Evolutionary conservation across 129 eudicot species (phyloP), one percentile per base, ranked within the genome.

Genomic region (Calendula officinalis): DNA sequence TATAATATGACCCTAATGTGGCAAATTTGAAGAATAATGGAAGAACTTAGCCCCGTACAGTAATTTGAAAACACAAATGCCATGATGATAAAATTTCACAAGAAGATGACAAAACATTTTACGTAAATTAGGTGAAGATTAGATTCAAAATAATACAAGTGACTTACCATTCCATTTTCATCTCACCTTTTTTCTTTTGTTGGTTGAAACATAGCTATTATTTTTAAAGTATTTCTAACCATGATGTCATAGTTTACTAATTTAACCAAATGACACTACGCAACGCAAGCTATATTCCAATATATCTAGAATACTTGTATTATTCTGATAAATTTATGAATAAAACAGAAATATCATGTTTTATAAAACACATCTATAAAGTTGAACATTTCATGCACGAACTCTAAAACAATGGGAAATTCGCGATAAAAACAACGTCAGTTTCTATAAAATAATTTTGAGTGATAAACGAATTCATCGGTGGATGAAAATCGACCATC

Each of bases 101-200:
- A 44, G 14, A 44, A 44, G 14, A 44, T 44, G 48, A 44, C 54
- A 55, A 17, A 72, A 62, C 9, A 33, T 41, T 56, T 68, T 56
- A 68, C 64, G 40, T 56, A 41, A 55, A 69, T 57, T 69, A 57
- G 74, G 74, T 69, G 74, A 69, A 69, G 66, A 57, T 69, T 58
- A 69, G 66, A 69, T 57, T 12, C 13, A 53, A 41, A 66, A 67
- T 55, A 7, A 55, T 15, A 55, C 35, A 43, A 36, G 33, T 67
- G 53, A 67, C 62, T 52, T 37, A 40, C 15, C 5, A 35, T 7
- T 7, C 33, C 43, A 35, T n/a, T 46, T 44, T 44, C 4, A 44
- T 44, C 16, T 44, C 15, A 44, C 49, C 8, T 44, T 36, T 44
- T 57, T 56, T 9, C 35, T 8, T 35, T 56, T 9, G 66, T 69